These are phyloP conservation scores for Lobosporangium transversale DNA, from an alignment of 192 early-diverging fungal genomes.

Conservation along the genomic window DNA sequence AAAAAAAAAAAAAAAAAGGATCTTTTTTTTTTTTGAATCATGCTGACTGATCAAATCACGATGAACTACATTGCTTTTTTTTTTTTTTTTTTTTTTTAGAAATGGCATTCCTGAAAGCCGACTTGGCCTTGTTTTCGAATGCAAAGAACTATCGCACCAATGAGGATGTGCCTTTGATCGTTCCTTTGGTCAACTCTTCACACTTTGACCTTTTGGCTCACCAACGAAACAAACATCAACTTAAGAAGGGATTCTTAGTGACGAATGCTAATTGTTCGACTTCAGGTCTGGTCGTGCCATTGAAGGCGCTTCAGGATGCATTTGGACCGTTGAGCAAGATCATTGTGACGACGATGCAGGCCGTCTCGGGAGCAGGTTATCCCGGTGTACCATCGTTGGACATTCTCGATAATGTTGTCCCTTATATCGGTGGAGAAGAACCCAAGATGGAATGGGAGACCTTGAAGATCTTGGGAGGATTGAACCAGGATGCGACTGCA, in stretches of 20 bases:
- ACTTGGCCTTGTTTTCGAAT: constrained; percentile 94
- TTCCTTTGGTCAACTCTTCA: constrained; percentile 90
- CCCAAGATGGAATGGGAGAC: constrained; percentile 97
- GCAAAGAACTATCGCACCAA: constrained; percentile 97
- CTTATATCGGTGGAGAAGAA: constrained; percentile 95
- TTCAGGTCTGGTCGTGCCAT: constrained; percentile 90
- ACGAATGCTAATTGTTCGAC: constrained; percentile 99
- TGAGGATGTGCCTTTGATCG: constrained; percentile 89
- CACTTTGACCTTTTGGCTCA: constrained; percentile 86
- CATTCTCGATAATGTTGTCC: constrained; percentile 96
- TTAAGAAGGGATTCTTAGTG: constrained; percentile 86
- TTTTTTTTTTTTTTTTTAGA: constrained; percentile 60
- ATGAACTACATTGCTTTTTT: not conserved
- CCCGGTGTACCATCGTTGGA: constrained; percentile 95
- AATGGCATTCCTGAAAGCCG: constrained; percentile 85
- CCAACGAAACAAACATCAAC: constrained; percentile 70
- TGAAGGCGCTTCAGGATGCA: constrained; percentile 88
- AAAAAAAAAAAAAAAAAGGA: not conserved
- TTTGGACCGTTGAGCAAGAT: constrained; percentile 89
- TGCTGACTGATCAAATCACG: not conserved
- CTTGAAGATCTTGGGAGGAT: constrained; percentile 87
- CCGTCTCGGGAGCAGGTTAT: constrained; percentile 97
- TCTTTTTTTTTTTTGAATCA: not conserved
- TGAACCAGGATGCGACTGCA: constrained; percentile 60
- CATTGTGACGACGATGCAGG: constrained; percentile 93